A percentile compares a stretch with the other conserved stretches of the same genome.
These are phyloP conservation scores for Fragilaria crotonensis DNA, from an alignment of 108 stramenopile species.

Conservation along the genomic window DNA sequence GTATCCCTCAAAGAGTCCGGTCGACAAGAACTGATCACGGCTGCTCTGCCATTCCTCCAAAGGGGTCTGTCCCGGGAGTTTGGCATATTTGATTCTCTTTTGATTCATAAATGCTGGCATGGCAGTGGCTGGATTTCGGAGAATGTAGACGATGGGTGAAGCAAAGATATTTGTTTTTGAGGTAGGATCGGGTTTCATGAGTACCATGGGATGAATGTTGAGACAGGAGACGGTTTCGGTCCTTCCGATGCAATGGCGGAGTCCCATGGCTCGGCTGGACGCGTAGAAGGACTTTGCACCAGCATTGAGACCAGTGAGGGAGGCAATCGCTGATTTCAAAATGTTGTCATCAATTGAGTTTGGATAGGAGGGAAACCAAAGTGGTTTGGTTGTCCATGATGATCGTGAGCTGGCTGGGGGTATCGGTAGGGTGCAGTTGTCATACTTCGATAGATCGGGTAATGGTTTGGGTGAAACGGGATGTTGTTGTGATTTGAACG, in stretches of 20 bases:
- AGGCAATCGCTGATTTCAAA: neutral
- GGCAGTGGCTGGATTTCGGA: slow-evolving; percentile 6
- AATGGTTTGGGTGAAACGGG: too few relatives aligned
- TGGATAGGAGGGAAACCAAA: neutral
- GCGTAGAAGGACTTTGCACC: slow-evolving; percentile 12
- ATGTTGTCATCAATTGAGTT: neutral
- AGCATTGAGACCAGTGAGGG: neutral
- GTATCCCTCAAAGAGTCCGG: slow-evolving; percentile 5
- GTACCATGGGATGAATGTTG: slow-evolving; percentile 9
- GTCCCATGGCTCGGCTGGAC: neutral
- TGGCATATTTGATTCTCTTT: slow-evolving; percentile 9
- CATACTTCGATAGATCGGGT: too few relatives aligned
- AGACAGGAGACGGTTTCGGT: slow-evolving; percentile 5
- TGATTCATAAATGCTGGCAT: slow-evolving; percentile 6
- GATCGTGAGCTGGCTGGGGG: too few relatives aligned
- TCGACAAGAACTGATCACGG: too few relatives aligned
- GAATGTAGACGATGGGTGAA: neutral
- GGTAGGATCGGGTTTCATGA: neutral
- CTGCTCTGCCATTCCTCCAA: slow-evolving; percentile 10
- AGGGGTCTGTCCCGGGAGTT: slow-evolving; percentile 1
- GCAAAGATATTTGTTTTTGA: neutral
- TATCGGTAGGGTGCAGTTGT: too few relatives aligned
- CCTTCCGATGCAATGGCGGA: slow-evolving; percentile 2
- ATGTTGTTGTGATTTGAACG: too few relatives aligned
- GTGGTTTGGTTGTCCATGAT: slow-evolving; percentile 1